Percentiles rank a stretch among this genome's conserved stretches.
These are phyloP conservation scores for Clonostachys solani DNA, from an alignment of 2,329 filamentous ascomycete genomes.

Conservation along the genomic window DNA sequence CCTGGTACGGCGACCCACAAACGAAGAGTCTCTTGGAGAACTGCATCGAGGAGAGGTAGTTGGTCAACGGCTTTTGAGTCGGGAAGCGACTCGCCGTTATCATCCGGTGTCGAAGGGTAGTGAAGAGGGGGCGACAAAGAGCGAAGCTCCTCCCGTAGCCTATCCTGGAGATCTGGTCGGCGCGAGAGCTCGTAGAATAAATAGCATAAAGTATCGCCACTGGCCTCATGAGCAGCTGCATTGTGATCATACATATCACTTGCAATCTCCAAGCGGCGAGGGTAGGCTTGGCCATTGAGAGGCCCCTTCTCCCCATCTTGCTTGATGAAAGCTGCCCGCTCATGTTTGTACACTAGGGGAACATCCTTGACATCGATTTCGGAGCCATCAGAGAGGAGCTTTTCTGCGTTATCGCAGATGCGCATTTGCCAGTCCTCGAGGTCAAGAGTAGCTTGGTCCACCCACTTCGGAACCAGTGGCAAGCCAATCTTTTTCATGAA, in stretches of 20 bases:
- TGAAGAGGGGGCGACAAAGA: background rate
- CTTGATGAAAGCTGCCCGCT: background rate
- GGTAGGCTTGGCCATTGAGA: background rate
- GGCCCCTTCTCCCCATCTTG: background rate
- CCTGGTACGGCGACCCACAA: background rate
- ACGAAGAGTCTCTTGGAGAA: background rate
- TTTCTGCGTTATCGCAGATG: background rate
- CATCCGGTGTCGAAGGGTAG: background rate
- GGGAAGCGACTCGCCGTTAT: background rate
- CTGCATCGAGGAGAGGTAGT: background rate
- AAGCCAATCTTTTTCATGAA: background rate
- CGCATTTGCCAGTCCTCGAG: background rate
- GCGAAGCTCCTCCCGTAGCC: background rate
- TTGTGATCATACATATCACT: constrained; percentile 46
- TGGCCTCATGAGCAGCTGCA: constrained; percentile 17
- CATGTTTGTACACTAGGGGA: background rate
- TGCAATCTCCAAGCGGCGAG: constrained; percentile 44
- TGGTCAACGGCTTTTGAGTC: background rate
- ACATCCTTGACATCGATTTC: background rate
- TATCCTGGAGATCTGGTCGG: background rate
- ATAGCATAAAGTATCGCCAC: background rate
- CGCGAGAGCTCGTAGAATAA: background rate
- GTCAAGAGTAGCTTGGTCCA: background rate
- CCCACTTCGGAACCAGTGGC: background rate
- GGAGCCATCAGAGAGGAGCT: background rate